A percentile compares a stretch with the other conserved stretches of the same genome.
Conservation (phyloP, 2,329 filamentous ascomycete genomes). For the Pseudocercospora macadamiae region DNA sequence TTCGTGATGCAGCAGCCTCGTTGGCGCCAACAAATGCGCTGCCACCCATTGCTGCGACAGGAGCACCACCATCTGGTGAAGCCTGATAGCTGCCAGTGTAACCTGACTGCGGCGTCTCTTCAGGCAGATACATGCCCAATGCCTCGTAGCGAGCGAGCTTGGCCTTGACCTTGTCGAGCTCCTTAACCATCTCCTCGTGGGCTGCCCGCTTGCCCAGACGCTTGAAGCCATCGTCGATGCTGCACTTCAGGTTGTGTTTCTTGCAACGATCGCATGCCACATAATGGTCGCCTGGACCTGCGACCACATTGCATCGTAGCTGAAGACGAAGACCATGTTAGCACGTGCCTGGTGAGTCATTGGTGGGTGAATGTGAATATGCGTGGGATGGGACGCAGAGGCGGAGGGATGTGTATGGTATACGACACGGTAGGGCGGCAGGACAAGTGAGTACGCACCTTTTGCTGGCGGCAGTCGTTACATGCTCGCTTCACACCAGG, state of each 20-base stretch:
- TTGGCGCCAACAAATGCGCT: slow-evolving; percentile 39
- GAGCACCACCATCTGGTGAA: slow-evolving; percentile 29
- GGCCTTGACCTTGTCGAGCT: slow-evolving; percentile 63
- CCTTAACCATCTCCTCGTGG: slow-evolving; percentile 84
- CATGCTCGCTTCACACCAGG: slow-evolving; percentile 73
- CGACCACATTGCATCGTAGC: slow-evolving; percentile 82
- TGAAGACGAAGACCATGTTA: slow-evolving; percentile 39
- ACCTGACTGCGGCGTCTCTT: slow-evolving; percentile 26
- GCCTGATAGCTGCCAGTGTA: slow-evolving; percentile 29
- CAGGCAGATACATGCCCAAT: slow-evolving; percentile 34
- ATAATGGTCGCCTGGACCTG: slow-evolving; percentile 66
- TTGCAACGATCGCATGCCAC: slow-evolving; percentile 75
- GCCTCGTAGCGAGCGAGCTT: slow-evolving; percentile 36
- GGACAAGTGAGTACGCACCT: slow-evolving; percentile 54
- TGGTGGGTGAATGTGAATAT: not conserved
- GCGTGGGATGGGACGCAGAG: not conserved
- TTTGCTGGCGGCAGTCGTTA: slow-evolving; percentile 84
- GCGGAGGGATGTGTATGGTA: no score
- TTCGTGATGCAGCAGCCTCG: slow-evolving; percentile 42
- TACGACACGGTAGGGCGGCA: no score
- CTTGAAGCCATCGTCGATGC: slow-evolving; percentile 88
- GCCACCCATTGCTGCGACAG: slow-evolving; percentile 33
- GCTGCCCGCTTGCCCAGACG: slow-evolving; percentile 79
- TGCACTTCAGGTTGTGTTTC: slow-evolving; percentile 79
- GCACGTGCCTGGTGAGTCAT: not conserved